These are phyloP conservation scores for Chrysanthemum makinoi DNA, from an alignment of 129 eudicot genomes.

Conservation along the genomic window DNA sequence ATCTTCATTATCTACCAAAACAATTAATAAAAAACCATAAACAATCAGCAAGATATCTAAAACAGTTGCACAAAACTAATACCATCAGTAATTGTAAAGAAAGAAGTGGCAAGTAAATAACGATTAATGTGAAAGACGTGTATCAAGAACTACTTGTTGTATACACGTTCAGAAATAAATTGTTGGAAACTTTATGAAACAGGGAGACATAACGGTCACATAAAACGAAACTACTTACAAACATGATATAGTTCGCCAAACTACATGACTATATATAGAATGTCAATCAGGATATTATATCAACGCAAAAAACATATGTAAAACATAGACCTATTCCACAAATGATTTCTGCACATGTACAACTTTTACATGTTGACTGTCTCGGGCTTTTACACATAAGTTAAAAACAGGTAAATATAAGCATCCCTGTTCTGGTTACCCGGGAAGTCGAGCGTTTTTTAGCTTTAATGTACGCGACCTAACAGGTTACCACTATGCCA, in stretches of 20 bases:
- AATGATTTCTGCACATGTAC: background rate
- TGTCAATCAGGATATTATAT: background rate
- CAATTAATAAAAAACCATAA: background rate
- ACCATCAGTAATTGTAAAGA: too few species aligned
- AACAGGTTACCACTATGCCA: too few species aligned
- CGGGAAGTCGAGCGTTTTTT: background rate
- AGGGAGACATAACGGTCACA: background rate
- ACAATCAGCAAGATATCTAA: constrained; percentile 13
- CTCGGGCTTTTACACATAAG: too few species aligned
- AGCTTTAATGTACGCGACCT: too few species aligned
- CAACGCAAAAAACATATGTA: background rate
- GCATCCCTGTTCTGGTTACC: background rate
- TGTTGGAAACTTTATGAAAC: too few species aligned
- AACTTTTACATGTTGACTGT: background rate
- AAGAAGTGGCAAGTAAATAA: too few species aligned
- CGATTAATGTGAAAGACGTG: too few species aligned
- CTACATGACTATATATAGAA: background rate
- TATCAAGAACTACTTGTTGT: too few species aligned
- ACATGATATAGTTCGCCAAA: constrained; percentile 8
- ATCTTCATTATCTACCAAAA: constrained; percentile 48
- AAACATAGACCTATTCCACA: background rate
- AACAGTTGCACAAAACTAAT: background rate
- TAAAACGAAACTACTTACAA: background rate
- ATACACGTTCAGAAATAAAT: too few species aligned
- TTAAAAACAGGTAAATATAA: too few species aligned